Conservation (phyloP, 768 basidiomycete species). For the Rhizopogon vinicolor region DNA sequence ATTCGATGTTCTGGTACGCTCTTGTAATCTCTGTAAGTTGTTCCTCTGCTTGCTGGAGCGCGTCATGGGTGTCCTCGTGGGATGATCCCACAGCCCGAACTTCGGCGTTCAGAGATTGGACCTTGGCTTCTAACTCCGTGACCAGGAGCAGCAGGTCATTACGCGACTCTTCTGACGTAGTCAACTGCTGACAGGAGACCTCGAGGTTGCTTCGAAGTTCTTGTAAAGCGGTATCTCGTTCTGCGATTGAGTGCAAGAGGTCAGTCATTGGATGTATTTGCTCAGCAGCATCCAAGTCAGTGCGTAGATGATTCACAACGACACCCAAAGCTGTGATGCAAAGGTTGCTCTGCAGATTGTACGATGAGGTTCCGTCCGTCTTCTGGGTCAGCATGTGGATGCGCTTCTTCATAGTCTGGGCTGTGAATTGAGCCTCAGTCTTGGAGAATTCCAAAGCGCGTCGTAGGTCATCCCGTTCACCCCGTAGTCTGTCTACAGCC, state of each 20-base stretch:
- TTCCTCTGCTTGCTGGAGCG: constrained; percentile 27
- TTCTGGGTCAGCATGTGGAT: constrained; percentile 30
- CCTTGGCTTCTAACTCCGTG: constrained; percentile 32
- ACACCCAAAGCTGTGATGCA: constrained; percentile 32
- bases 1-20: constrained; percentile 52
- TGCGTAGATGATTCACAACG: constrained; percentile 35
- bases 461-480: constrained; percentile 58
- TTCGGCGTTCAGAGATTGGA: constrained; percentile 26
- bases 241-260: constrained; percentile 13
- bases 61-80: constrained; percentile 30
- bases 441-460: constrained; percentile 66
- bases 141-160: constrained; percentile 20
- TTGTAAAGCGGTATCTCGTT: constrained; percentile 10
- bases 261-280: constrained; percentile 4
- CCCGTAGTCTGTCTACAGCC: constrained; percentile 63
- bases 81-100: constrained; percentile 28
- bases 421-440: constrained; percentile 59
- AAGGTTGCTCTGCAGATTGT: constrained; percentile 18
- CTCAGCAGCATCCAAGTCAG: constrained; percentile 11
- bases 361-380: constrained; percentile 1
- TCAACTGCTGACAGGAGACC: constrained; percentile 28
- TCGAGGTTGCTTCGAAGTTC: constrained; percentile 30
- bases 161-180: constrained; percentile 24
- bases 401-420: constrained; percentile 53
- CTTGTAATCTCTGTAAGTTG: constrained; percentile 41